Percentiles rank a stretch among this genome's conserved stretches.
Conservation (phyloP, 371 early-diverging fungal genomes). For the Circinella umbellata region DNA sequence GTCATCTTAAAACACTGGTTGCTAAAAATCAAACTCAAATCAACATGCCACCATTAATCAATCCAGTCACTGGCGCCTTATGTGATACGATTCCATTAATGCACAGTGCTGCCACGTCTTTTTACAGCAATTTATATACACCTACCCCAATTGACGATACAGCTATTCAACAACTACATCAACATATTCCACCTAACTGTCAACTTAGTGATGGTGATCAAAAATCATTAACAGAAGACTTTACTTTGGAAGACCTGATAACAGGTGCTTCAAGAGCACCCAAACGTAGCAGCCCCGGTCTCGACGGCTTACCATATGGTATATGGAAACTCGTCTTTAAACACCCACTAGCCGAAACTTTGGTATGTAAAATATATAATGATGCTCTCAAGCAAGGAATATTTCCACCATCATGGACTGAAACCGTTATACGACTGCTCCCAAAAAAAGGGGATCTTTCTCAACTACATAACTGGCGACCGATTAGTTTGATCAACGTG, state of each 20-base stretch:
- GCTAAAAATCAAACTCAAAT: neutral
- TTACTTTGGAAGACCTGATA: constrained; percentile 14
- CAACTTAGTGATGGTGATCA: neutral
- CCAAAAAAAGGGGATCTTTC: constrained; percentile 29
- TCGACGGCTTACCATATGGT: constrained; percentile 20
- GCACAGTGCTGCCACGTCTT: constrained; percentile 5
- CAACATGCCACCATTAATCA: neutral
- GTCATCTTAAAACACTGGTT: constrained; percentile 14
- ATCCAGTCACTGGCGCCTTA: constrained; percentile 1
- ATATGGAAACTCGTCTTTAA: constrained; percentile 9
- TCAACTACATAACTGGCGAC: constrained; percentile 33
- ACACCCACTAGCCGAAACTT: neutral
- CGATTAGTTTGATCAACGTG: constrained; percentile 24
- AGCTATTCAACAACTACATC: neutral
- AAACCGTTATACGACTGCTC: constrained; percentile 26
- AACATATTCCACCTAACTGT: neutral
- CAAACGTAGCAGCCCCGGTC: constrained; percentile 14
- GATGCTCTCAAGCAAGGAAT: constrained; percentile 14
- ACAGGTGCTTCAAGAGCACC: neutral
- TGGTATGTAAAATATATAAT: constrained; percentile 16
- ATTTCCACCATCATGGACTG: constrained; percentile 28
- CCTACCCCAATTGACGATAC: constrained; percentile 4
- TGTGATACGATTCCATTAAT: neutral
- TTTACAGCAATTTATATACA: constrained; percentile 8
- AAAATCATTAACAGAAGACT: neutral